These are phyloP conservation scores for Phytopythium sindhum DNA, from an alignment of 352 stramenopile genomes.

Conservation along the genomic window DNA sequence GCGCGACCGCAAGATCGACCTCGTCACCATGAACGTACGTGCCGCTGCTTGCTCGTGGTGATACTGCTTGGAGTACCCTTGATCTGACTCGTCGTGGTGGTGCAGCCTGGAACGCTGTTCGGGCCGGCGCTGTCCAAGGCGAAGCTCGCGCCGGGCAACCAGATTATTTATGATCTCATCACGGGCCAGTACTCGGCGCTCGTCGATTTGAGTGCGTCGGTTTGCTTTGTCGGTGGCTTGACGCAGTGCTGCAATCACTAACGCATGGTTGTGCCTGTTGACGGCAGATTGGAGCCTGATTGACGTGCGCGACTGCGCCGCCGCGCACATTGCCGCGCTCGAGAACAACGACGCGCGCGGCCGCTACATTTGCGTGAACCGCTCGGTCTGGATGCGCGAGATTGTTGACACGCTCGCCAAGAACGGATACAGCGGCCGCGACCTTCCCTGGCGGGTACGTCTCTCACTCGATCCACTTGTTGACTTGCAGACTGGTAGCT, in stretches of 20 bases:
- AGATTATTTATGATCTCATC: slow-evolving; percentile 87
- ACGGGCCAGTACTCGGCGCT: slow-evolving; percentile 84
- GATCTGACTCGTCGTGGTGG: neutral
- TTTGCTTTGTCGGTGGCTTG: neutral
- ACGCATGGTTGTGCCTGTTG: slow-evolving; percentile 3
- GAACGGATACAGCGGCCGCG: slow-evolving; percentile 83
- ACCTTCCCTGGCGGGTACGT: slow-evolving; percentile 74
- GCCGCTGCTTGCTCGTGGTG: neutral
- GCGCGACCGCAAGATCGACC: slow-evolving; percentile 75
- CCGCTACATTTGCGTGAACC: slow-evolving; percentile 86
- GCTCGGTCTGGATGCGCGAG: slow-evolving; percentile 85
- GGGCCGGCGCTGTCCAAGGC: slow-evolving; percentile 77
- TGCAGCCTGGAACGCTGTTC: slow-evolving; percentile 75
- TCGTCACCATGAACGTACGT: slow-evolving; percentile 85
- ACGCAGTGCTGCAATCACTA: neutral
- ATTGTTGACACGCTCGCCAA: slow-evolving; percentile 81
- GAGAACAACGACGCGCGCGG: slow-evolving; percentile 82
- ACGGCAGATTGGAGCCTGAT: slow-evolving; percentile 77
- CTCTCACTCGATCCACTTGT: neutral
- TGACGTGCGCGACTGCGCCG: slow-evolving; percentile 81
- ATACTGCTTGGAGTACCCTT: neutral
- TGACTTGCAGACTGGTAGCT: neutral
- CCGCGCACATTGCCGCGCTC: slow-evolving; percentile 74
- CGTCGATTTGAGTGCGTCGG: slow-evolving; percentile 71
- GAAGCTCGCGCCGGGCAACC: slow-evolving; percentile 81